phyloP scores from a whole-genome alignment of 805 yeast species.

The Candida stauntonica region DNA sequence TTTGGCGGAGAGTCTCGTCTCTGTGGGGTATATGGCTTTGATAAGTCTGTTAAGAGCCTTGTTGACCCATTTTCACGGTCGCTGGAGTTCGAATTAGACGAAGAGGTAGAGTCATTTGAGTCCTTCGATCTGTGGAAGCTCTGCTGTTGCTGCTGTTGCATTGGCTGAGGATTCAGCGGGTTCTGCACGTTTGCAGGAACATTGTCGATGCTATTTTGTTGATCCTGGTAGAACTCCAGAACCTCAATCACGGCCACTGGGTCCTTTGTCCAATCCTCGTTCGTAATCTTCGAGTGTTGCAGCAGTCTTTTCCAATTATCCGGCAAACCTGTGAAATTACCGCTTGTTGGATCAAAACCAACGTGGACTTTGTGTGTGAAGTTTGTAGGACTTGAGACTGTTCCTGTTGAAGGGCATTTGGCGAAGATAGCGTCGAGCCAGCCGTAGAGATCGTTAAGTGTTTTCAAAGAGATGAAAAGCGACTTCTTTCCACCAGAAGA shows the following conservation, averaged over 20 bases:
- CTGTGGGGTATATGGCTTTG: conserved; percentile 38
- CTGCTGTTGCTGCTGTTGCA: conserved; percentile 4
- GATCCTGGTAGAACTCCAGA: conserved; percentile 67
- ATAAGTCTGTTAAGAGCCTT: conserved; percentile 39
- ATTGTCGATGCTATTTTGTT: conserved; percentile 18
- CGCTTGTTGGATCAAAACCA: conserved; percentile 78
- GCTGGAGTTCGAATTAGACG: conserved; percentile 8
- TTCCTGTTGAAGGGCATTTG: conserved; percentile 57
- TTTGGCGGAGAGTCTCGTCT: conserved; percentile 40
- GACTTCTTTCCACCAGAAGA: conserved; percentile 44
- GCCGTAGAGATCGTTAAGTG: conserved; percentile 73
- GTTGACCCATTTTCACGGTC: conserved; percentile 21
- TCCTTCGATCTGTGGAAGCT: conserved; percentile 18
- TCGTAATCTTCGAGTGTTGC: conserved; percentile 83
- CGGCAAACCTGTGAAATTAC: conserved; percentile 90
- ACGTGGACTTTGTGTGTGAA: conserved; percentile 93
- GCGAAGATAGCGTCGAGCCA: conserved; percentile 89
- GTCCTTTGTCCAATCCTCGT: conserved; percentile 86
- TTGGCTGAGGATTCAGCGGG: neutral
- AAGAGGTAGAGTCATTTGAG: conserved; percentile 23
- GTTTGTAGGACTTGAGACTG: conserved; percentile 89
- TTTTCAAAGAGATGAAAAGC: conserved; percentile 68
- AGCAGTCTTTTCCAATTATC: conserved; percentile 87
- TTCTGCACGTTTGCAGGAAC: no score
- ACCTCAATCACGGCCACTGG: conserved; percentile 95